Base-by-base conservation (phyloP, 176 grass and related monocot genomes). In the Lolium rigidum region DNA sequence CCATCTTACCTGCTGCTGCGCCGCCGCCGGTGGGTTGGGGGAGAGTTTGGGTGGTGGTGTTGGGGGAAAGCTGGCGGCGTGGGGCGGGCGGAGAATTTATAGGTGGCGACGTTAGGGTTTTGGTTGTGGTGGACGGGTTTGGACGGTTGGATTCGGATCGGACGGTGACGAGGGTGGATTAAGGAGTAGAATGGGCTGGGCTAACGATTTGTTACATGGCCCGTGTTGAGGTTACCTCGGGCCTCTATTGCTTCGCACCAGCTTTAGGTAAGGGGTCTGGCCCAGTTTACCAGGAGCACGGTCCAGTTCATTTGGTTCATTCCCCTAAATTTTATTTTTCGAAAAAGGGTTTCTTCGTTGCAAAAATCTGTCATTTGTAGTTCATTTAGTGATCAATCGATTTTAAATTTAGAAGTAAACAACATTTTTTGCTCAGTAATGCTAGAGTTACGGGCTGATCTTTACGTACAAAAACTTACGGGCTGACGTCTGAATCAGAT, bases 1-100 rank as follows among this genome's bases (percentile, higher is more conserved):
- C 90, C 90, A 92, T 92, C 25, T 84, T 9, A 21, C 24, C 59
- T 44, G 56, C 41, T 15, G 72, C 72, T 5, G 7, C 69, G 67
- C 44, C 74, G 74, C 50, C 43, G 37, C 6, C 51, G 72, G 28
- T 24, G 17, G 31, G 12, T 26, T 78, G n/a, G 56, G 56, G 51
- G 49, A 51, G 49, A 37, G 20, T 85, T 31, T 6, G 61, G 13
- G 28, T 1, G 26, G 46, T 6, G n/a, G 15, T n/a, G 56, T 2
- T 0, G 20, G 7, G 15, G 10, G 68, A 69, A 78, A 46, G 0
- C 3, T 5, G 28, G 3, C 4, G 20, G 10, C 0, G 74, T 0
- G 7, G 18, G 43, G 15, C 0, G 13, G 26, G 20, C 7, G 58
- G 7, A 15, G 28, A 7, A 26, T 78, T 70, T 70, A 79, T 59